These are phyloP conservation scores for Eucalyptus cloeziana DNA, from an alignment of 345 rosid genomes.

Conservation along the genomic window DNA sequence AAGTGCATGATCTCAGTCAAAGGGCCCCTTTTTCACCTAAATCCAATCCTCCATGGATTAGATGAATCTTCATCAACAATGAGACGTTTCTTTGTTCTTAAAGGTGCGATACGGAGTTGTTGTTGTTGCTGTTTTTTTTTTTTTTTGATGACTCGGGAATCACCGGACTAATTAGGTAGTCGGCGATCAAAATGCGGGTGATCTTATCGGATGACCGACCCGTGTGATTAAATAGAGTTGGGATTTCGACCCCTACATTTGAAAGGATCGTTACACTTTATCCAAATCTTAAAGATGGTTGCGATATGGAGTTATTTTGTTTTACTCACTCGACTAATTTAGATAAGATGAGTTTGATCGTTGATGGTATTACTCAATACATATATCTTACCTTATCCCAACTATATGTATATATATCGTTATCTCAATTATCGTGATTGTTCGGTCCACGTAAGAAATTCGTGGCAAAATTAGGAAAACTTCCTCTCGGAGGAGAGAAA, in stretches of 20 bases:
- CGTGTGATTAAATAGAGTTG: no score
- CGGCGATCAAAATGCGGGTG: no score
- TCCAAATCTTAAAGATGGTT: no score
- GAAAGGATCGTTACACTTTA: no score
- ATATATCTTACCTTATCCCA: background rate
- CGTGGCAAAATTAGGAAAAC: background rate
- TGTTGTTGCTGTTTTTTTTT: background rate
- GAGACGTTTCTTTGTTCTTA: fast-evolving
- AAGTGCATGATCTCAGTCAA: background rate
- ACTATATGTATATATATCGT: no score
- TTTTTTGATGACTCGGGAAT: no score
- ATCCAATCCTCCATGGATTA: background rate
- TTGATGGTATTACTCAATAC: fast-evolving
- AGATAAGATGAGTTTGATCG: background rate
- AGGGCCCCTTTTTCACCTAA: background rate
- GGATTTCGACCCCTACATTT: no score
- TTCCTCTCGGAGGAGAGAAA: background rate
- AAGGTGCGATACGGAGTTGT: fast-evolving
- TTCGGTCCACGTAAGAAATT: background rate
- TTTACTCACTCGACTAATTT: fast-evolving
- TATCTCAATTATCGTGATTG: background rate
- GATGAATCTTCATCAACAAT: background rate
- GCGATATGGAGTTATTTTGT: fast-evolving
- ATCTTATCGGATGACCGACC: no score
- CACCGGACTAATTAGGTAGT: no score